Percentiles rank a stretch among this genome's conserved stretches.
These are phyloP conservation scores for Drechslerella dactyloides DNA, from an alignment of 2,329 filamentous ascomycete genomes.

Conservation along the genomic window DNA sequence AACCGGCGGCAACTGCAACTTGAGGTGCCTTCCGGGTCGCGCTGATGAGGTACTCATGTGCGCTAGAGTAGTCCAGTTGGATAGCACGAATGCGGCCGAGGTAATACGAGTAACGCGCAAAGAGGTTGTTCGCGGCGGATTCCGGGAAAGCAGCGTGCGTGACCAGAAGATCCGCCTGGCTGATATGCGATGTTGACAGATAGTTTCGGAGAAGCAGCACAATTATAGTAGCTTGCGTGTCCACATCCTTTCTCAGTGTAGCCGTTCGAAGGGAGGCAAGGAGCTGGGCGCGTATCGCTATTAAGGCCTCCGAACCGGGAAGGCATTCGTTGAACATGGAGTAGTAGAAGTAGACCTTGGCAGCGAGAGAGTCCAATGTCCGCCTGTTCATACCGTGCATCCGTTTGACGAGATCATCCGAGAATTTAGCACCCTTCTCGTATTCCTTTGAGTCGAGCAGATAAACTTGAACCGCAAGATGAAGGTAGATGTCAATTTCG, in stretches of 20 bases:
- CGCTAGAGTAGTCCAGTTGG: conserved; percentile 94
- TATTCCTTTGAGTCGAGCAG: conserved; percentile 84
- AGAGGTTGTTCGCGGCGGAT: conserved; percentile 95
- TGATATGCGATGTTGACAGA: conserved; percentile 92
- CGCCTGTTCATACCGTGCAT: conserved; percentile 89
- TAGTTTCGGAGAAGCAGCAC: conserved; percentile 95
- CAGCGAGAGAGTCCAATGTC: conserved; percentile 89
- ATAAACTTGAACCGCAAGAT: conserved; percentile 83
- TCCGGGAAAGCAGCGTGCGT: conserved; percentile 95
- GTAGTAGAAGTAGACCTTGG: conserved; percentile 98
- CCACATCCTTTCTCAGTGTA: conserved; percentile 94
- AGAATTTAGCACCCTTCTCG: conserved; percentile 82
- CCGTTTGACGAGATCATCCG: conserved; percentile 78
- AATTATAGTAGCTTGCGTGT: conserved; percentile 96
- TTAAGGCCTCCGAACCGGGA: conserved; percentile 84
- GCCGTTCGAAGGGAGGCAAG: conserved; percentile 89
- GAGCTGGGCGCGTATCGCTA: conserved; percentile 82
- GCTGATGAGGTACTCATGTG: conserved; percentile 89
- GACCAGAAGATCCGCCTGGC: conserved; percentile 92
- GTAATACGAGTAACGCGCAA: conserved; percentile 96
- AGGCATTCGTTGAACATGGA: conserved; percentile 86
- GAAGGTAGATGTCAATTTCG: conserved; percentile 86
- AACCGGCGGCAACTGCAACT: conserved; percentile 85
- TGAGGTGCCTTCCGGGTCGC: conserved; percentile 95
- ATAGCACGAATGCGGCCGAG: conserved; percentile 94